These are phyloP conservation scores for Pisolithus marmoratus DNA, from an alignment of 768 basidiomycete species.

Conservation along the genomic window DNA sequence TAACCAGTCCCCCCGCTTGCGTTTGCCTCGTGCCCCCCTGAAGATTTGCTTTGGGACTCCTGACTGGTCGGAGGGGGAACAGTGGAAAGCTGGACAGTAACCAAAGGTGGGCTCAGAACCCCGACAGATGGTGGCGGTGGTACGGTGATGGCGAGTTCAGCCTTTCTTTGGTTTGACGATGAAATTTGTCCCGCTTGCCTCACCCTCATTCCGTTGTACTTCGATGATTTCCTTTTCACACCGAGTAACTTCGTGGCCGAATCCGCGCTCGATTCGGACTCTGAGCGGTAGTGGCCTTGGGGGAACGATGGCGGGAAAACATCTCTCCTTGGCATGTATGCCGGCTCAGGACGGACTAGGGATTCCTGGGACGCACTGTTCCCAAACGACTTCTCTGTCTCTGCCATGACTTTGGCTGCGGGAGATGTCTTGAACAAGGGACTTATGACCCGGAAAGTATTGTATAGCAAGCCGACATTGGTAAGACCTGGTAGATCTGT, in stretches of 20 bases:
- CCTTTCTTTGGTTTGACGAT: not conserved
- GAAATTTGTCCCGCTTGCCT: not conserved
- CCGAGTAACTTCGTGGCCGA: conserved; percentile 11
- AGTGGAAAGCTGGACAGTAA: conserved; percentile 1
- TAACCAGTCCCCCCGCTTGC: not conserved
- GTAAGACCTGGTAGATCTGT: conserved; percentile 42
- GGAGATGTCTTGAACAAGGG: conserved; percentile 39
- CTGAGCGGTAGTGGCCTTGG: conserved; percentile 7
- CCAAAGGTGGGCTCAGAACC: not conserved
- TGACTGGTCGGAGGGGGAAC: conserved; percentile 2
- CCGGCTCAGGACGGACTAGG: conserved; percentile 4
- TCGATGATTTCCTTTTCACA: conserved; percentile 6
- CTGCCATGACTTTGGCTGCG: conserved; percentile 1
- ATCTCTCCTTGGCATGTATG: conserved; percentile 1
- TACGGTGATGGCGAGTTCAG: conserved; percentile 3
- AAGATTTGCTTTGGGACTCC: not conserved
- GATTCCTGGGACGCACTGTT: conserved; percentile 19
- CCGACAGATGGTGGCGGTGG: not conserved
- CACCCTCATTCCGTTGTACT: conserved; percentile 3
- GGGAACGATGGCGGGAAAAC: not conserved
- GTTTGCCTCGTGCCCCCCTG: not conserved
- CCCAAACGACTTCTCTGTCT: conserved; percentile 18
- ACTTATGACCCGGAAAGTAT: conserved; percentile 58
- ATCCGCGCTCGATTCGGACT: conserved; percentile 13
- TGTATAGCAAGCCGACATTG: conserved; percentile 62